Evolutionary conservation across 78 protist species (phyloP).

Genomic region (Salpingoeca rosetta): DNA sequence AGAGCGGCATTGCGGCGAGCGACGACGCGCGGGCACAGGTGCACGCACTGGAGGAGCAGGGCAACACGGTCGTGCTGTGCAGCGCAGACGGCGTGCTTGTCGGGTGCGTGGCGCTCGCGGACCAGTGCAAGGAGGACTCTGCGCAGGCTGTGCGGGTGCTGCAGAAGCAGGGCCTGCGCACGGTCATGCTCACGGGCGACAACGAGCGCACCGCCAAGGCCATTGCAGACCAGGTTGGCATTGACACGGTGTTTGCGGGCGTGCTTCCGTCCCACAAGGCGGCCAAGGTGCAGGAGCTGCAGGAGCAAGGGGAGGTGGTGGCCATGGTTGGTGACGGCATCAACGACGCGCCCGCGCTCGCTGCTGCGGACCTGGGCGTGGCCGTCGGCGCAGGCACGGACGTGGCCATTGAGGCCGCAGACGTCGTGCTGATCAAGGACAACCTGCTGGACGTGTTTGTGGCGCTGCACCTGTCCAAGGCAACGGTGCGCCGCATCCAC

Average conservation of each 20-base stretch:
- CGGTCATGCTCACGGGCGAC: constrained; percentile 86
- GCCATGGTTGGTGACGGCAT: constrained; percentile 93
- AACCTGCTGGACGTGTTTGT: constrained; percentile 21
- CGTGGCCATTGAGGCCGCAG: constrained; percentile 56
- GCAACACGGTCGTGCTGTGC: constrained; percentile 37
- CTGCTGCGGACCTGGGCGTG: constrained; percentile 54
- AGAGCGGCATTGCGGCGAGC: background rate
- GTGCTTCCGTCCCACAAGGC: constrained; percentile 74
- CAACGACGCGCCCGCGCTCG: constrained; percentile 78
- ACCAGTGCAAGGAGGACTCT: constrained; percentile 34
- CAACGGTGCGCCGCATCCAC: constrained; percentile 34
- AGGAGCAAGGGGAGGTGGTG: constrained; percentile 47
- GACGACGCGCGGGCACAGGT: background rate
- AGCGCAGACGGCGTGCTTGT: constrained; percentile 14
- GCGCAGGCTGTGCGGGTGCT: constrained; percentile 24
- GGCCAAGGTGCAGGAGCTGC: constrained; percentile 47
- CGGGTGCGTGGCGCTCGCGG: constrained; percentile 19
- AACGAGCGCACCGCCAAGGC: constrained; percentile 43
- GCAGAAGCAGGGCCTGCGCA: constrained; percentile 20
- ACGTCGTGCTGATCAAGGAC: constrained; percentile 37
- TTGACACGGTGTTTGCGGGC: constrained; percentile 44
- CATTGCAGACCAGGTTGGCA: constrained; percentile 27
- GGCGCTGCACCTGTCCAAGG: constrained; percentile 19
- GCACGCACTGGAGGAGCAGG: constrained; percentile 5
- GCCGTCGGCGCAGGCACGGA: constrained; percentile 63